Evolutionary conservation across 257 asterid genomes (phyloP), one percentile per base, ranked within the genome.

Genomic region (Forsythia viridissima): DNA sequence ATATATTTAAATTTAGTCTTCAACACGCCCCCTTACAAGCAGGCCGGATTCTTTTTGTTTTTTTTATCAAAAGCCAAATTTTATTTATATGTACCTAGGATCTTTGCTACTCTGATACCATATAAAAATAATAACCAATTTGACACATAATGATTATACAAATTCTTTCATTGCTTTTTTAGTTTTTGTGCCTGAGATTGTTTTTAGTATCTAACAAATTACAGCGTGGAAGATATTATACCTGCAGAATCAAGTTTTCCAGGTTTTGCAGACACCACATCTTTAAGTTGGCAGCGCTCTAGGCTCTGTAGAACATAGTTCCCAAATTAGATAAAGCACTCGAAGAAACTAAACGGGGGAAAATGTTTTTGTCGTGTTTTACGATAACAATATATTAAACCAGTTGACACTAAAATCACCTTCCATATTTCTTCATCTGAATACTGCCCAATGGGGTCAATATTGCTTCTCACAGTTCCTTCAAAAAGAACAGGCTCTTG

Each of bases 401-500:
- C 15, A 48, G 20, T 48, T 48, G 59, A 4, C 59, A 13, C 43
- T 71, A 52, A 18, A 4, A 72, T 74, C 83, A 95, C 99, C 98
- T 91, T 92, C 99, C 99, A 95, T 79, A 95, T 93, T 69, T 95
- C 94, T 38, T 93, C 97, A 67, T 95, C 99, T 13, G 97, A 88
- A 83, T 93, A 92, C 75, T 81, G 85, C 11, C 91, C 94, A 34
- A 92, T 81, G 65, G 99, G 99, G 78, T 95, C 99, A 24, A 95
- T 84, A 86, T 95, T 95, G 90, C 98, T 93, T 79, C 99, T 90
- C 73, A 95, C 97, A 0, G 98, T 95, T 76, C 99, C 98, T 88
- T 92, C 97, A 15, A 95, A 95, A 76, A 95, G 99, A 69, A 95
- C 97, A 44, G 98, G 99, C 81, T 95, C 99, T 79, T 95, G 99